A percentile compares a stretch with the other conserved stretches of the same genome.
Evolutionary conservation across 805 yeast genomes (phyloP).

Genomic region (Kluyveromyces siamensis): DNA sequence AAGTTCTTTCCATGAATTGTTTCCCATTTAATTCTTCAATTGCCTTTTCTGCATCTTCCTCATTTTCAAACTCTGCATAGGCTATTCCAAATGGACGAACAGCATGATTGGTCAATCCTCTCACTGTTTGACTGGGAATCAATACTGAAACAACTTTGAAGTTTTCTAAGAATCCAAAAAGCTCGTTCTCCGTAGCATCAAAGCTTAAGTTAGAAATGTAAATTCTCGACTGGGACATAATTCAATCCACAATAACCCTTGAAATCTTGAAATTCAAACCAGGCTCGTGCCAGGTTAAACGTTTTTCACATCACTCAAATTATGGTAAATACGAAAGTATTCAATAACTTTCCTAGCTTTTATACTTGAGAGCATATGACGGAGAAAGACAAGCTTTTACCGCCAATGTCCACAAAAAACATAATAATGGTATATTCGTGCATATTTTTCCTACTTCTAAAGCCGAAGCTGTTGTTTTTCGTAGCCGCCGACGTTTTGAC

Average conservation of each 20-base stretch:
- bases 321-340: no score
- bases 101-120: constrained; percentile 33
- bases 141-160: constrained; percentile 37
- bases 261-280: no score
- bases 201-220: constrained; percentile 48
- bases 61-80: constrained; percentile 67
- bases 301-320: no score
- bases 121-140: constrained; percentile 46
- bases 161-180: constrained; percentile 35
- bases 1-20: constrained; percentile 36
- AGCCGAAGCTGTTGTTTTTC: no score
- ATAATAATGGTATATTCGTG: no score
- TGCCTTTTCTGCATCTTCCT: constrained; percentile 56
- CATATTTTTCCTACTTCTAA: no score
- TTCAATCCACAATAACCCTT: background rate
- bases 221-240: constrained; percentile 27
- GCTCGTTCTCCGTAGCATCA: constrained; percentile 44
- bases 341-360: no score
- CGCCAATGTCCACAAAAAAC: no score
- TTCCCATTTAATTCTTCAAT: constrained; percentile 56
- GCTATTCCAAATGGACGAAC: constrained; percentile 59
- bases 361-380: no score
- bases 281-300: background rate
- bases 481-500: no score
- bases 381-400: no score